phyloP scores from a whole-genome alignment of 176 grass and related monocot genomes.

The Carex cristatella region DNA sequence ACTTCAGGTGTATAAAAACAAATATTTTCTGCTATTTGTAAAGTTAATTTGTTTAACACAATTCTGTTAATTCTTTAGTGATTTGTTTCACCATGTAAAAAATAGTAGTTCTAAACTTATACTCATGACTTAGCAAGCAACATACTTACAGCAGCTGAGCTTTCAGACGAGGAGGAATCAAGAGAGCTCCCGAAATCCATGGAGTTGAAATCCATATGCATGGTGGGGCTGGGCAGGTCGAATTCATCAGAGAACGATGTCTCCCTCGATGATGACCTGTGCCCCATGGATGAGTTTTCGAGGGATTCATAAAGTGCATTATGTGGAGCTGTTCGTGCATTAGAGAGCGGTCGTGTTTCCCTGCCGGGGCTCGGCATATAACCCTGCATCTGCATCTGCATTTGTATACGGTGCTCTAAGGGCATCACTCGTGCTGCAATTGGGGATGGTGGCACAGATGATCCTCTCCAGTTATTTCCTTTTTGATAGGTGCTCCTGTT shows the following conservation, averaged over 20 bases:
- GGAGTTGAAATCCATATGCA: conserved; percentile 53
- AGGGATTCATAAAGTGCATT: conserved; percentile 50
- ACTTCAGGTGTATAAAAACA: neutral
- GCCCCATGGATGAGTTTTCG: conserved; percentile 25
- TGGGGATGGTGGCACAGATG: conserved; percentile 40
- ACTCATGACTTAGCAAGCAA: neutral
- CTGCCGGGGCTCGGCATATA: conserved; percentile 32
- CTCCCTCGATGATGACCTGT: conserved; percentile 30
- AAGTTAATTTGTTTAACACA: neutral
- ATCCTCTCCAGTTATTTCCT: conserved; percentile 35
- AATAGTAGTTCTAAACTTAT: neutral
- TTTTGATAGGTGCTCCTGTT: neutral
- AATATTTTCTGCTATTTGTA: neutral
- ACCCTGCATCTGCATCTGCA: conserved; percentile 16
- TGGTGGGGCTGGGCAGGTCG: conserved; percentile 39
- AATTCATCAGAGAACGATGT: conserved; percentile 51
- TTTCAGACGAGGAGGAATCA: conserved; percentile 48
- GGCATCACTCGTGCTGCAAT: neutral
- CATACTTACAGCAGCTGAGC: conserved; percentile 19
- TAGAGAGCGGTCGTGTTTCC: conserved; percentile 40
- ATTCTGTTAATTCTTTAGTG: neutral
- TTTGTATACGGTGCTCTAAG: conserved; percentile 7
- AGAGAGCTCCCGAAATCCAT: conserved; percentile 50
- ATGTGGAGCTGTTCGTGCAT: conserved; percentile 39
- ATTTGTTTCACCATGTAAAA: neutral